Evolutionary conservation across 106 monocot species (phyloP).

Genomic region (Cymbidium sinense): DNA sequence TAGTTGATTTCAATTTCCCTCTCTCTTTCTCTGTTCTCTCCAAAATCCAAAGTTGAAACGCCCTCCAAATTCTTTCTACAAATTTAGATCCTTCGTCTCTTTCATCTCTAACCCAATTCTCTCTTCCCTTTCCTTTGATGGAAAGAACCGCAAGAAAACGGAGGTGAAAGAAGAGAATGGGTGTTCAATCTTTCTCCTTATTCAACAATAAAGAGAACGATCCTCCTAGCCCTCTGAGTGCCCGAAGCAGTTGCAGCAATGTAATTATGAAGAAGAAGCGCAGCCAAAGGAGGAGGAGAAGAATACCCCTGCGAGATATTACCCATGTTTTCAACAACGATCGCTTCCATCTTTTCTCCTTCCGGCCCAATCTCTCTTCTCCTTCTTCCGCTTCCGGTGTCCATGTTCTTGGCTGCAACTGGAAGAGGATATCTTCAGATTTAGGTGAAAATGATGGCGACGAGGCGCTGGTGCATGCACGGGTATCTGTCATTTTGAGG

Average conservation of each 20-base stretch:
- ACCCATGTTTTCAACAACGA: neutral
- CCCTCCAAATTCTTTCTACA: neutral
- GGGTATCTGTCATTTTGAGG: neutral
- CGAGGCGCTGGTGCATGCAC: neutral
- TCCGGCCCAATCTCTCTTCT: neutral
- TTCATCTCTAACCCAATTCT: neutral
- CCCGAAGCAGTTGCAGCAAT: neutral
- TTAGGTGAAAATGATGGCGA: too few relatives aligned
- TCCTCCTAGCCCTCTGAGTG: neutral
- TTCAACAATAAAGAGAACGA: conserved; percentile 3
- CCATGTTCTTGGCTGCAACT: neutral
- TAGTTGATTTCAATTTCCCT: neutral
- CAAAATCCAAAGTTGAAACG: neutral
- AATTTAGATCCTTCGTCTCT: neutral
- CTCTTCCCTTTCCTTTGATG: neutral
- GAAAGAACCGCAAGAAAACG: neutral
- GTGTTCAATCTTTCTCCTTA: neutral
- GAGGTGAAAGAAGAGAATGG: conserved; percentile 2
- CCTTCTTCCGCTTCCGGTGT: neutral
- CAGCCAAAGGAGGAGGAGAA: neutral
- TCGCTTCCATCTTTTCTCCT: neutral
- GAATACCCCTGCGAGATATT: conserved; percentile 2
- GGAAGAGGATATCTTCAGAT: conserved; percentile 1
- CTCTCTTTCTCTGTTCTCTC: neutral
- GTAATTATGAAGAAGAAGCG: conserved; percentile 5